Evolutionary conservation across 2,329 filamentous ascomycete genomes (phyloP).

Genomic region (Clonostachys solani): DNA sequence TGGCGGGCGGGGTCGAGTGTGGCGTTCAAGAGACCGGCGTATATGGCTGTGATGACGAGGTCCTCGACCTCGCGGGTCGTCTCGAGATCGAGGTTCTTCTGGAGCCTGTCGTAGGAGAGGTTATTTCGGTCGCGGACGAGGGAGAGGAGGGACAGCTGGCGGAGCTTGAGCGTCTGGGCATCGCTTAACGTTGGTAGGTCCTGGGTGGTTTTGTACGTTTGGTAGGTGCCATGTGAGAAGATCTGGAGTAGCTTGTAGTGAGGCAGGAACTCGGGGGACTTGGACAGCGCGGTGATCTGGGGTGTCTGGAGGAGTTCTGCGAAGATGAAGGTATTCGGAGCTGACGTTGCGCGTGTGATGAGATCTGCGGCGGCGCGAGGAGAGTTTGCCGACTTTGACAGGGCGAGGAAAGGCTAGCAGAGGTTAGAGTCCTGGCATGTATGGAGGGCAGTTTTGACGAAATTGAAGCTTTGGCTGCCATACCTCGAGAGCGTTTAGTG

Average conservation of each 20-base stretch:
- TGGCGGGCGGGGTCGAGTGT: conserved; percentile 78
- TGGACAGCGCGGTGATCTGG: conserved; percentile 69
- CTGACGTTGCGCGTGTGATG: conserved; percentile 83
- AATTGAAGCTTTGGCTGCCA: background rate
- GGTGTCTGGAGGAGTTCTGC: conserved; percentile 83
- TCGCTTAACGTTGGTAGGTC: conserved; percentile 59
- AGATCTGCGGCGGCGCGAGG: conserved; percentile 83
- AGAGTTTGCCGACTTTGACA: conserved; percentile 81
- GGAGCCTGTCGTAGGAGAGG: conserved; percentile 71
- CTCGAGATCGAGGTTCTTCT: conserved; percentile 60
- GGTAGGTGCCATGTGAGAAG: conserved; percentile 90
- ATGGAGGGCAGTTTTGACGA: background rate
- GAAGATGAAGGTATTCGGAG: conserved; percentile 87
- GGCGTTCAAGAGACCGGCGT: conserved; percentile 75
- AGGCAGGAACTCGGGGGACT: conserved; percentile 52
- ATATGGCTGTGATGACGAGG: conserved; percentile 83
- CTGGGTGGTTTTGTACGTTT: conserved; percentile 51
- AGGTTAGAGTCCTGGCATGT: conserved; percentile 1
- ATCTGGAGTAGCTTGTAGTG: conserved; percentile 74
- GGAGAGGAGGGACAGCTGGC: conserved; percentile 83
- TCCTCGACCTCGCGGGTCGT: conserved; percentile 72
- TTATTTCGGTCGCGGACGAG: conserved; percentile 64
- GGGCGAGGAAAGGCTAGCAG: conserved; percentile 77
- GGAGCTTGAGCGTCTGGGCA: conserved; percentile 77
- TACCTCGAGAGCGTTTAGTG: conserved; percentile 61